A percentile compares a stretch with the other conserved stretches of the same genome.
Evolutionary conservation across 75 land plant genomes (phyloP).

Genomic region (Adiantum capillusveneris): DNA sequence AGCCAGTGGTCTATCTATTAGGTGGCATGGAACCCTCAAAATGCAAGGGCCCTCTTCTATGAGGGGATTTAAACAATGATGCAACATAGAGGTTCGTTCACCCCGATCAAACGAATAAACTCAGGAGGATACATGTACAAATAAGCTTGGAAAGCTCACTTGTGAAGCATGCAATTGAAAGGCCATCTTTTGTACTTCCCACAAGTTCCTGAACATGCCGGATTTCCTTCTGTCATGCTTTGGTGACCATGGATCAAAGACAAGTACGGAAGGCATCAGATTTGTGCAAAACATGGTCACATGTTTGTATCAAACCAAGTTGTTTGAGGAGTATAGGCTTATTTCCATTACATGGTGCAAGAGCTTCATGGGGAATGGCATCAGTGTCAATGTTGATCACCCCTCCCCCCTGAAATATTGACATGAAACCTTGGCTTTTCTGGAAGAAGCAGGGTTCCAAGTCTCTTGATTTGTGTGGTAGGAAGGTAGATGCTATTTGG

Average conservation of each 20-base stretch:
- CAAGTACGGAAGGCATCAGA: slow-evolving; percentile 13
- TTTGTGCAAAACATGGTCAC: slow-evolving; percentile 39
- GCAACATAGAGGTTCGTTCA: too few relatives aligned
- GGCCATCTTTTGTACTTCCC: too few relatives aligned
- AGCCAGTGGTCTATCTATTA: too few relatives aligned
- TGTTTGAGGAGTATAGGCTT: slow-evolving; percentile 35
- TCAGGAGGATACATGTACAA: too few relatives aligned
- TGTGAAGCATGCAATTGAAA: too few relatives aligned
- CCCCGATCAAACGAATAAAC: too few relatives aligned
- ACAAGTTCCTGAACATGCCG: too few relatives aligned
- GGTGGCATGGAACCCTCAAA: too few relatives aligned
- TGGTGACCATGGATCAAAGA: neutral
- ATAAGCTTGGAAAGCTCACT: too few relatives aligned
- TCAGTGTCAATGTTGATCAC: slow-evolving; percentile 44
- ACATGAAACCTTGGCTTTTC: slow-evolving; percentile 19
- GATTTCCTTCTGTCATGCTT: neutral
- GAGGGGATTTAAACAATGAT: too few relatives aligned
- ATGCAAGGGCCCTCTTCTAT: too few relatives aligned
- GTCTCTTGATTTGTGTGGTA: slow-evolving; percentile 1
- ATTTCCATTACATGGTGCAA: slow-evolving; percentile 65
- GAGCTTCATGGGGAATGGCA: slow-evolving; percentile 43
- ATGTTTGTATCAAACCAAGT: slow-evolving; percentile 43
- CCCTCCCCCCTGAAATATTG: slow-evolving; percentile 21
- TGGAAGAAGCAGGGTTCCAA: slow-evolving; percentile 25
- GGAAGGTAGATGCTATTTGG: slow-evolving; percentile 15